Evolutionary conservation across 257 asterid genomes (phyloP), one percentile per base, ranked within the genome.

Genomic region (Lithospermum erythrorhizon): DNA sequence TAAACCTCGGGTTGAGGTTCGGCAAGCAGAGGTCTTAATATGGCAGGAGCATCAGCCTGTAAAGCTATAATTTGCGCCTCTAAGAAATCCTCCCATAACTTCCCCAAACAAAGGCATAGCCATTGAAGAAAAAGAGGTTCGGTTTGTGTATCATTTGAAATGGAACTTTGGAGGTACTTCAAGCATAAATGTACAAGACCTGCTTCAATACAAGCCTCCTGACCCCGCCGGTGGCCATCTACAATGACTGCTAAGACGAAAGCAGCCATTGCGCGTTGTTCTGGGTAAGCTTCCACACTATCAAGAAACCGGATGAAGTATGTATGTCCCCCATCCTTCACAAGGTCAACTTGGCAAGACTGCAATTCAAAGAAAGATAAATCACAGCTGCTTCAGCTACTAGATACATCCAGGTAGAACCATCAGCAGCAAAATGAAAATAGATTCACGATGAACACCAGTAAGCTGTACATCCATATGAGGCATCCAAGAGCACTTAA

Each of bases 251-350:
- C 95, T 81, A 93, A 75, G 58, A 86, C 99, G 81, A 93, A 93
- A 58, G 97, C 99, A 80, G 99, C 96, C 99, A 93, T 93, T 57
- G 97, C 99, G 59, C 99, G 90, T 76, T 93, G 99, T 76, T 93
- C 99, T 15, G 99, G 99, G 63, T 80, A 93, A 59, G 96, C 99
- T 63, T 93, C 99, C 64, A 83, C 78, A 70, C 97, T 87, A 67
- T 89, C 99, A 17, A 93, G 95, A 78, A 93, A 93, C 73, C 79
- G 82, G 73, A 89, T 87, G 79, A 93, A 93, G 75, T 93, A 93
- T 25, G 76, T 62, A 65, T 93, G 97, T 24, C 99, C 99, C 20
- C 84, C 85, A 74, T 93, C 99, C 87, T 93, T 93, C 76, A 93
- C 97, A 53, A 93, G 95, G 81, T 93, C 99, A 69, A 85, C 95